A percentile compares a stretch with the other conserved stretches of the same genome.
Conservation (phyloP, 2,329 filamentous ascomycete species). For the Pseudofabraea citricarpa region DNA sequence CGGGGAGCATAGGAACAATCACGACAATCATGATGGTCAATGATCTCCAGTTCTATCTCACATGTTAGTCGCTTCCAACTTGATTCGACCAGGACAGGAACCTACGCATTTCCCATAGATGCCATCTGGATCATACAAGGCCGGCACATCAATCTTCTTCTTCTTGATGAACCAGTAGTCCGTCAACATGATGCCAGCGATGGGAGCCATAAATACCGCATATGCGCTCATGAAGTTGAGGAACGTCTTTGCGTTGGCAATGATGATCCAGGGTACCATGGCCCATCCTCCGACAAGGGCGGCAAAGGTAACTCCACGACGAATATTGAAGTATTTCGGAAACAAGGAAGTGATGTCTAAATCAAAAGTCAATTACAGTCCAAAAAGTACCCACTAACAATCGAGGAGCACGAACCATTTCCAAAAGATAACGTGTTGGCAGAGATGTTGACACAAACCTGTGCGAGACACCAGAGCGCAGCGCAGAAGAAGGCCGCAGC, state of each 20-base stretch:
- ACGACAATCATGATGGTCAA: too few species aligned
- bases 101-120: too few species aligned
- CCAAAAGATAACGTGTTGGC: slow-evolving; percentile 29
- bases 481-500: slow-evolving; percentile 20
- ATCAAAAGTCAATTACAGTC: too few species aligned
- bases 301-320: slow-evolving; percentile 36
- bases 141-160: slow-evolving; percentile 22
- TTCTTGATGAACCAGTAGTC: slow-evolving; percentile 49
- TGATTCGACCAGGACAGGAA: too few species aligned
- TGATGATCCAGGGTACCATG: slow-evolving; percentile 40
- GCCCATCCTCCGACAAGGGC: slow-evolving; percentile 37
- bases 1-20: too few species aligned
- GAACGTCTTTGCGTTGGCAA: slow-evolving; percentile 23
- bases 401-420: too few species aligned
- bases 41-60: too few species aligned
- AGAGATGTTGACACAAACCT: slow-evolving; percentile 33
- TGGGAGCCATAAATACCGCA: slow-evolving; percentile 37
- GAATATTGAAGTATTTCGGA: slow-evolving; percentile 44
- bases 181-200: slow-evolving; percentile 48
- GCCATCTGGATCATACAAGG: slow-evolving; percentile 20
- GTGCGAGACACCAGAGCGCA: slow-evolving; percentile 16
- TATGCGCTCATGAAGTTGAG: slow-evolving; percentile 23
- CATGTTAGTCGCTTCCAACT: too few species aligned
- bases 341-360: slow-evolving; percentile 41
- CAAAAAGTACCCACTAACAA: too few species aligned